phyloP scores from a whole-genome alignment of 305 asterid species.

The Fraxinus baroniana region DNA sequence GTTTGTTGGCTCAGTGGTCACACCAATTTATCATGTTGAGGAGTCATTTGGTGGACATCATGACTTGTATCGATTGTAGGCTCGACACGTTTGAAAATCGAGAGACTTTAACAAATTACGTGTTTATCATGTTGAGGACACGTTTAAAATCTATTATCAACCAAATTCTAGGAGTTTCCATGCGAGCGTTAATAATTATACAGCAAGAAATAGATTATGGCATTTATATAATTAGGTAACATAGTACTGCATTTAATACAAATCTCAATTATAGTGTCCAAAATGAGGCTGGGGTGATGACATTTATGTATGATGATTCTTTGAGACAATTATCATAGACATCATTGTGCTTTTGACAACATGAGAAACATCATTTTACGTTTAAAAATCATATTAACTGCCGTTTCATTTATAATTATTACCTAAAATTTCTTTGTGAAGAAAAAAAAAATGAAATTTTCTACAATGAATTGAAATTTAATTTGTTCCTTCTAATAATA shows the following conservation, averaged over 20 bases:
- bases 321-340: background rate
- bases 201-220: too few species aligned
- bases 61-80: background rate
- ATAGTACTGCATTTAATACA: background rate
- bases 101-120: too few species aligned
- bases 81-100: too few species aligned
- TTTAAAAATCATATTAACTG: too few species aligned
- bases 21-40: background rate
- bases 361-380: too few species aligned
- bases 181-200: too few species aligned
- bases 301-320: background rate
- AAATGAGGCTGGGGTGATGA: background rate
- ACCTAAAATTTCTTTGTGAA: too few species aligned
- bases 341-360: background rate
- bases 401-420: too few species aligned
- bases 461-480: too few species aligned
- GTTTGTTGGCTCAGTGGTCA: background rate
- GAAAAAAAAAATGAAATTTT: too few species aligned
- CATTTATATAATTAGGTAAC: background rate
- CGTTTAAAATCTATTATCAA: too few species aligned
- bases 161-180: background rate
- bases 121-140: background rate
- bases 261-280: too few species aligned
- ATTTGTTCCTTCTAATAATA: background rate
- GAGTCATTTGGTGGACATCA: background rate